Evolutionary conservation across 805 yeast species (phyloP), one percentile per base, ranked within the genome.

Genomic region (Yarrowia hollandica): DNA sequence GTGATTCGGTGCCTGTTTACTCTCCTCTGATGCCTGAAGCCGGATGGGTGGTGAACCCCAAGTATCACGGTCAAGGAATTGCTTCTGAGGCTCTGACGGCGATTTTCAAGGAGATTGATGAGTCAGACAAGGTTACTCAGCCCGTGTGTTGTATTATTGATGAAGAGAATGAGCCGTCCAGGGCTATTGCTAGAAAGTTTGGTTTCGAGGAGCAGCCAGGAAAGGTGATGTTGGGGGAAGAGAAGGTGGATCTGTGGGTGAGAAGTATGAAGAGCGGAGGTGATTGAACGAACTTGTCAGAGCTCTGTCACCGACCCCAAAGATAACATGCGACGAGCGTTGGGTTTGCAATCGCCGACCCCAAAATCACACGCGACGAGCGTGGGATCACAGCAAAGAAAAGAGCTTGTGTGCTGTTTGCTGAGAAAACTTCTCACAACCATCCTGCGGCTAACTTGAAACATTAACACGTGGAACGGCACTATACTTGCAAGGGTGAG

Each of bases 21-120:
- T 48, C 55, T n/a, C 39, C 55, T n/a, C 28, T 21, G 3, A 48
- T 48, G 55, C 55, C 55, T 3, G 55, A 48, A 15, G 55, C 39
- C 2, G 55, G 55, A 5, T 48, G 55, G 55, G 55, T 48, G 4
- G 30, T 48, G 22, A 33, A 48, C n/a, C 55, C 55, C 23, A 48
- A 30, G 22, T 31, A 2, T 12, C 55, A 48, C 7, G 55, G 55
- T 5, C 21, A 31, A 28, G 55, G 55, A 1, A 14, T 26, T 33
- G 55, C 55, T 6, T 11, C 39, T 0, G 55, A 48, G n/a, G 55
- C 55, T 1, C 22, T 48, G 22, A 31, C 7, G 5, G 55, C 55
- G 1, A 48, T 48, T 15, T 33, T 48, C 30, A 12, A 33, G 12
- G 39, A 31, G 21, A 39, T 30, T 8, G 55, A 48, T 10, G 18